Evolutionary conservation across 495 filamentous ascomycete species (phyloP).

Genomic region (Platismatia glauca): DNA sequence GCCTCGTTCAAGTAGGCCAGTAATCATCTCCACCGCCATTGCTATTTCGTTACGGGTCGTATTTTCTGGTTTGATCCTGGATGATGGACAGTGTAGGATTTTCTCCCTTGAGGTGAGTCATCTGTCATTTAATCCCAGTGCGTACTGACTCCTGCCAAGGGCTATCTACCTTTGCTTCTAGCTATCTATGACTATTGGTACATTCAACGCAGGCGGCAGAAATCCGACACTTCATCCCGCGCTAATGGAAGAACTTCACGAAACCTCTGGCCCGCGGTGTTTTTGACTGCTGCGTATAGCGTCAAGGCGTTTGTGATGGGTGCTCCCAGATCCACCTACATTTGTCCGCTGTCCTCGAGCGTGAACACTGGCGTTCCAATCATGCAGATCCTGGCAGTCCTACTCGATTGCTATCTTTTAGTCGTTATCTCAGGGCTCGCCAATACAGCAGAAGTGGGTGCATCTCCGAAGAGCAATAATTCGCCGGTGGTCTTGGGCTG

Average conservation of each 20-base stretch:
- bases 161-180: conserved; percentile 32
- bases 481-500: conserved; percentile 27
- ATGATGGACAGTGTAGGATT: conserved; percentile 36
- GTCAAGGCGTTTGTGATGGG: conserved; percentile 25
- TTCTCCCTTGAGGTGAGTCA: conserved; percentile 33
- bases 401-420: conserved; percentile 34
- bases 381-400: conserved; percentile 25
- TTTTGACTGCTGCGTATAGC: conserved; percentile 30
- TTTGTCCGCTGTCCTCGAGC: conserved; percentile 35
- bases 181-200: conserved; percentile 39
- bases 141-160: conserved; percentile 5
- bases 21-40: conserved; percentile 12
- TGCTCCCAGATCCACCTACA: conserved; percentile 37
- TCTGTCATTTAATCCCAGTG: neutral
- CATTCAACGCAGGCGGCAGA: conserved; percentile 27
- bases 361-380: conserved; percentile 24
- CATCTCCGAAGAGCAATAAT: conserved; percentile 18
- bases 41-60: conserved; percentile 35
- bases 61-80: conserved; percentile 31
- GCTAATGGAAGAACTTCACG: neutral
- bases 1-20: neutral
- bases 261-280: conserved; percentile 31
- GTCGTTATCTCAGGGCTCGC: conserved; percentile 31
- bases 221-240: neutral
- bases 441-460: conserved; percentile 22